Evolutionary conservation across 2,329 filamentous ascomycete species (phyloP), one percentile per base, ranked within the genome.

Genomic region (Sporothrix brasiliensis): DNA sequence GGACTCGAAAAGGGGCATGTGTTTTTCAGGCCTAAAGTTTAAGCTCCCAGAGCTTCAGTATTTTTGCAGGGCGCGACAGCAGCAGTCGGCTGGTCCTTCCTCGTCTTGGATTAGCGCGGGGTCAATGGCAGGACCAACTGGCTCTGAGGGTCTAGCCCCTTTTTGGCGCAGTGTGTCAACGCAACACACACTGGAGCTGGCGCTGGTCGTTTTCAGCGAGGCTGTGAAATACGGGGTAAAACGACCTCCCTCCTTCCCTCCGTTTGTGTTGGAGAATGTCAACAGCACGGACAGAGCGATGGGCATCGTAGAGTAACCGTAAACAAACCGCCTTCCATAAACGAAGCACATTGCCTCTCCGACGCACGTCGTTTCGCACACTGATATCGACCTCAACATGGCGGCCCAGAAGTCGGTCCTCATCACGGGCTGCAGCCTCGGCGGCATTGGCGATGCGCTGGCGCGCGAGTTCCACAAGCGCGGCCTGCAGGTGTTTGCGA

Each of bases 371-470:
- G 11, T 47, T 9, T n/a, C 6, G 34, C 44, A n/a, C 27, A 27
- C 27, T 10, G 11, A 34, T 14, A 14, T 4, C 34, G 11, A 34
- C 24, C 21, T 3, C 50, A n/a, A n/a, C 16, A 68, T 70, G 68
- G 34, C 53, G 13, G 41, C 6, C 6, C 67, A 49, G 52, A 77
- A 75, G 68, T 73, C 75, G 4, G 75, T 77, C 27, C 74, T 79
- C 2, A 76, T 79, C 58, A 79, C 77, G 3, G 78, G 78, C 50
- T 79, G 78, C 68, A 77, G 76, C 72, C 73, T 74, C 49, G 78
- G 77, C 24, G 77, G 77, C 58, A 76, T 78, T 21, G 78, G 78
- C 56, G 74, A 75, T 10, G 77, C 77, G 9, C 74, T 79, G 9
- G 77, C 77, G 3, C 70, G 71, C n/a, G 77, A 77, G 68, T 79